Evolutionary conservation across 2,329 filamentous ascomycete genomes (phyloP).

Genomic region (Cercospora sesami): DNA sequence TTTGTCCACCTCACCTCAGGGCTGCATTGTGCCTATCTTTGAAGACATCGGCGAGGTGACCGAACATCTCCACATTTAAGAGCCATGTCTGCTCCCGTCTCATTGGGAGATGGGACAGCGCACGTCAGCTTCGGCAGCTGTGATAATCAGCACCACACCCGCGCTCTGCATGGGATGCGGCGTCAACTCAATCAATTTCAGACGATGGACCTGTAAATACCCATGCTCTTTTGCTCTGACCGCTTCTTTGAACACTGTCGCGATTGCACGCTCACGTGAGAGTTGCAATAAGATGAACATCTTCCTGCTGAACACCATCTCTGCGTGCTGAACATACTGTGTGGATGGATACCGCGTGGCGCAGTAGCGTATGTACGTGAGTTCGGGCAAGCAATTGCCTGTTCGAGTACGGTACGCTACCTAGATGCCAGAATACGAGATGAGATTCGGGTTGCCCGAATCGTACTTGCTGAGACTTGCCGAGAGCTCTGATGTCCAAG

Average conservation of each 20-base stretch:
- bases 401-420: neutral
- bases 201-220: neutral
- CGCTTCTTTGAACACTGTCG: neutral
- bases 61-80: neutral
- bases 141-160: constrained; percentile 4
- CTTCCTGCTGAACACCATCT: neutral
- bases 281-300: neutral
- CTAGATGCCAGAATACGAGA: neutral
- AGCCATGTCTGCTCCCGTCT: neutral
- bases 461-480: neutral
- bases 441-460: neutral
- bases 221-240: neutral
- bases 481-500: neutral
- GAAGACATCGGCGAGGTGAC: neutral
- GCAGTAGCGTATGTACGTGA: neutral
- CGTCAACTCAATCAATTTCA: neutral
- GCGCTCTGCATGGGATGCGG: neutral
- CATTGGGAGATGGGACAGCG: neutral
- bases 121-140: neutral
- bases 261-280: neutral
- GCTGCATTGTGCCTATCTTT: neutral
- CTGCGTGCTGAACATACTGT: neutral
- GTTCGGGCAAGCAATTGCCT: neutral
- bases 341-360: neutral
- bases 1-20: neutral